Base-by-base conservation (phyloP, 208 protist species). In the Trypanosoma avium region DNA sequence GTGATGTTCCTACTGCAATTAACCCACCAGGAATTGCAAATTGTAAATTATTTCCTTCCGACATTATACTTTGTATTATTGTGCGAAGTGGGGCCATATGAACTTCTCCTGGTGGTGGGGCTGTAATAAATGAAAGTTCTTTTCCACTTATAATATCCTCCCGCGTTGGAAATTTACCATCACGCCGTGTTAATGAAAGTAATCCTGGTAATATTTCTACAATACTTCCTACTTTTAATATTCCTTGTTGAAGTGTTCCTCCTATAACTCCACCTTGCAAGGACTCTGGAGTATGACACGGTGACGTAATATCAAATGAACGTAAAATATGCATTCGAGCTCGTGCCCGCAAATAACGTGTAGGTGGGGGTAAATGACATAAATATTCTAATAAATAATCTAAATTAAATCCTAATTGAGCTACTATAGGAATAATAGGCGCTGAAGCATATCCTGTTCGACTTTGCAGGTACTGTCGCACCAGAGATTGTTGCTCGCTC, bases 281-380 rank as follows among this genome's bases (percentile, higher is more conserved):
- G 29, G 43, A 49, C 43, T 27, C 43, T n/a, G 8, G 21, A 21
- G 21, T 8, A 52, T 96, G 87, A 38, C 98, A 98, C 24, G 99
- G 98, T 78, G 98, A 99, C 86, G 99, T 99, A 36, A 99, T 95
- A 79, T 99, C 99, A 75, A 99, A 99, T 53, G 98, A 99, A 61
- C 99, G 97, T 68, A 99, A 99, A n/a, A 99, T 95, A 46, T 99
- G 99, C 75, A 99, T 82, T 33, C 84, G 86, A 36, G 98, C 90
- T 13, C 88, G 61, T 9, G 67, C 65, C 9, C 77, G 97, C 61
- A 99, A 98, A 55, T 99, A 81, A 43, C 99, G 87, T 27, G 77
- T 60, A 15, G 99, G 99, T 24, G 99, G 77, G 17, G 98, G 98
- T 65, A 99, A 98, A 54, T 98, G 97, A 55, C 90, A 77, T 38